phyloP scores from a whole-genome alignment of 768 basidiomycete species.

The Mycena alexandri region DNA sequence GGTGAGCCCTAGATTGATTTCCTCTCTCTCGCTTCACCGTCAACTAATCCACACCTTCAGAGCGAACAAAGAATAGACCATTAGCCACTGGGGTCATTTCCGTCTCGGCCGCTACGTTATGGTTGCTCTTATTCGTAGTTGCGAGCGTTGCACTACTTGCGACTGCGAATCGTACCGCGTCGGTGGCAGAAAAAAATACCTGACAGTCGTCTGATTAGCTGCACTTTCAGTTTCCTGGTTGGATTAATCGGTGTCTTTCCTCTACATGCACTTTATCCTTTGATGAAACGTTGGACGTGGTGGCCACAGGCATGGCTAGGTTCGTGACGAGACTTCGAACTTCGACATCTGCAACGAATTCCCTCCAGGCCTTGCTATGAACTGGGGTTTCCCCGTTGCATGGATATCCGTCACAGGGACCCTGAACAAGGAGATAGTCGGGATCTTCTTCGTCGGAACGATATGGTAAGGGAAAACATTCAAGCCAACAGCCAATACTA shows the following conservation, averaged over 20 bases:
- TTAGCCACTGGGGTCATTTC: slow-evolving; percentile 39
- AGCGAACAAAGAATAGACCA: slow-evolving; percentile 42
- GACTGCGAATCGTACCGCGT: slow-evolving; percentile 8
- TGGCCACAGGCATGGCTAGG: slow-evolving; percentile 48
- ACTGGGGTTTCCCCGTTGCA: slow-evolving; percentile 7
- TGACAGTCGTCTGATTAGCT: not conserved
- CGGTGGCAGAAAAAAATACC: not conserved
- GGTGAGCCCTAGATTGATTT: slow-evolving; percentile 31
- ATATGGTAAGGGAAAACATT: not conserved
- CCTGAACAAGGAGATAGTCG: slow-evolving; percentile 6
- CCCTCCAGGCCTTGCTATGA: slow-evolving; percentile 6
- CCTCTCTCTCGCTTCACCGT: not conserved
- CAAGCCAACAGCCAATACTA: too few species aligned
- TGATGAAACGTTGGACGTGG: slow-evolving; percentile 46
- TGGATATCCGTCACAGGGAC: slow-evolving; percentile 6
- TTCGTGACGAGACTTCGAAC: slow-evolving; percentile 10
- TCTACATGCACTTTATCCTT: slow-evolving; percentile 41
- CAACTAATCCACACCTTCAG: slow-evolving; percentile 9
- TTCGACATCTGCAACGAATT: not conserved
- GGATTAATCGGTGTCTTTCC: slow-evolving; percentile 41
- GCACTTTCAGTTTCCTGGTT: slow-evolving; percentile 24
- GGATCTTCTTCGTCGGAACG: slow-evolving; percentile 10
- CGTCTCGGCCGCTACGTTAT: slow-evolving; percentile 22
- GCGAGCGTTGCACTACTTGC: not conserved
- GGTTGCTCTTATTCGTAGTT: not conserved